These are phyloP conservation scores for Chiua sp. DNA, from an alignment of 1,284 basidiomycete genomes.

Conservation along the genomic window DNA sequence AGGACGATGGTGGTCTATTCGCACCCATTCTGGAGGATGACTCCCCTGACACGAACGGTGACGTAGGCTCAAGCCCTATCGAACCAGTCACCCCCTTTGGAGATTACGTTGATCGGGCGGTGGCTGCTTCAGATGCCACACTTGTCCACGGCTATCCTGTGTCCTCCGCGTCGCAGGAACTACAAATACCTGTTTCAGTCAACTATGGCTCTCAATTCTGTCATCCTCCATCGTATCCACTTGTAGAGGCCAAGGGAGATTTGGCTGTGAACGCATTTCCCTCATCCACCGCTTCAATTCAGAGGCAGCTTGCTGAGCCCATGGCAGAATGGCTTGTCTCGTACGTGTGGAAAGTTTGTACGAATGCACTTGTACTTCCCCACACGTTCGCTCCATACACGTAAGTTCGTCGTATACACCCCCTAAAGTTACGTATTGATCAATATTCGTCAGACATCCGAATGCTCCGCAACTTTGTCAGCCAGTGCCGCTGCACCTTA, in stretches of 20 bases:
- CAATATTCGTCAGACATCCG: conserved; percentile 32
- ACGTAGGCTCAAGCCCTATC: conserved; percentile 66
- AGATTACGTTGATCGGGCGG: conserved; percentile 73
- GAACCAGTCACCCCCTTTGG: conserved; percentile 77
- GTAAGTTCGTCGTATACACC: conserved; percentile 43
- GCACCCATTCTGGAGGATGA: conserved; percentile 69
- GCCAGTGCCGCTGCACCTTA: conserved; percentile 52
- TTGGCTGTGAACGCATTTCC: conserved; percentile 32
- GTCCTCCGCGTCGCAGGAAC: conserved; percentile 24
- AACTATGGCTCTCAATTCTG: conserved; percentile 25
- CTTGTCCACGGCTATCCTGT: conserved; percentile 25
- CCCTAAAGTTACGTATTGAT: conserved; percentile 14
- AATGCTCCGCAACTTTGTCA: conserved; percentile 41
- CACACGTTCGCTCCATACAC: conserved; percentile 48
- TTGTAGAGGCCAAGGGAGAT: conserved; percentile 21
- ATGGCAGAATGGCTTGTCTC: conserved; percentile 77
- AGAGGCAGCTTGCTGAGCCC: conserved; percentile 75
- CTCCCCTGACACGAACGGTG: conserved; percentile 61
- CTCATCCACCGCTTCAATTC: conserved; percentile 58
- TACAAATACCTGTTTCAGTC: conserved; percentile 25
- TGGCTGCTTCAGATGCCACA: conserved; percentile 48
- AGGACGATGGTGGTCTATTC: conserved; percentile 55
- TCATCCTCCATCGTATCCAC: conserved; percentile 18
- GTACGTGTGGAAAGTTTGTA: conserved; percentile 82
- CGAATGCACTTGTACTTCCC: conserved; percentile 64